Evolutionary conservation across 1,284 basidiomycete species (phyloP).

Genomic region (Fomitopsis betulina): DNA sequence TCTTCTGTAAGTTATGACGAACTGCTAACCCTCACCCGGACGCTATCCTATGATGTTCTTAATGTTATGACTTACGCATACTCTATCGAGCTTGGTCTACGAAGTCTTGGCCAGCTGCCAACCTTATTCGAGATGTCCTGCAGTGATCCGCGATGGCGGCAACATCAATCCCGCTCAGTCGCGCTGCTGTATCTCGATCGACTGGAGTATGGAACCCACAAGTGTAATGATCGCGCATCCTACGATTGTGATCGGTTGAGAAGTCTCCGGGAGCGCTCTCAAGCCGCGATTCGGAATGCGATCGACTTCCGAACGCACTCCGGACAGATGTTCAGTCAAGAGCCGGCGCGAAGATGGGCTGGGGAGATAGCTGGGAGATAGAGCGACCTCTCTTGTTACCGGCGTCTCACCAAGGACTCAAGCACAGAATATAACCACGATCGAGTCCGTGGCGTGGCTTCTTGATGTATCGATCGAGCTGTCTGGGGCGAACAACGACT

Average conservation of each 20-base stretch:
- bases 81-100: background rate
- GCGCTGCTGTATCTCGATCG: constrained; percentile 7
- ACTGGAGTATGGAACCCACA: constrained; percentile 1
- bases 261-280: constrained; percentile 6
- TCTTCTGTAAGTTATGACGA: background rate
- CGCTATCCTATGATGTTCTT: background rate
- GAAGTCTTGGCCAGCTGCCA: background rate
- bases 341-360: constrained; percentile 7
- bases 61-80: background rate
- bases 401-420: background rate
- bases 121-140: background rate
- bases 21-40: background rate
- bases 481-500: background rate
- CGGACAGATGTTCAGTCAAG: constrained; percentile 3
- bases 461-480: background rate
- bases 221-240: constrained; percentile 4
- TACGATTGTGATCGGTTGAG: constrained; percentile 6
- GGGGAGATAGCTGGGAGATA: constrained; percentile 8
- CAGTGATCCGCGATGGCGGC: background rate
- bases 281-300: background rate
- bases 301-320: constrained; percentile 5
- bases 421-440: constrained; percentile 1
- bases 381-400: constrained; percentile 2
- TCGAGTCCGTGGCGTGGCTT: background rate
- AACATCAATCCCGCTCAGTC: constrained; percentile 3